These are phyloP conservation scores for Collybiopsis confluens DNA, from an alignment of 768 basidiomycete genomes.

Conservation along the genomic window DNA sequence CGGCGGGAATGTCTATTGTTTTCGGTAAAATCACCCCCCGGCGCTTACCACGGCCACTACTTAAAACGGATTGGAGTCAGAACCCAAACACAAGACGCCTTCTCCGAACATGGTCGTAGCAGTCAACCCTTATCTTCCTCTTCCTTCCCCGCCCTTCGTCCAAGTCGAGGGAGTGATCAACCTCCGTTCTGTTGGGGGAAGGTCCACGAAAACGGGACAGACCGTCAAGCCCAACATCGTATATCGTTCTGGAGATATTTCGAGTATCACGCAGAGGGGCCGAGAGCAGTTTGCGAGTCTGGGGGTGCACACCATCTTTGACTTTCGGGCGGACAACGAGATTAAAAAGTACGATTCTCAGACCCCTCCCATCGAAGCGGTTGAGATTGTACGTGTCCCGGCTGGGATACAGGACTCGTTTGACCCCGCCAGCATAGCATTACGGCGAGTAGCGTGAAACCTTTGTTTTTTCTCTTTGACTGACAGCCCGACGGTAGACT, in stretches of 20 bases:
- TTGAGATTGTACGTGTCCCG: conserved; percentile 26
- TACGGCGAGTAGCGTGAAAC: conserved; percentile 12
- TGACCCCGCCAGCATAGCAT: conserved; percentile 22
- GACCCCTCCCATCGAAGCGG: conserved; percentile 22
- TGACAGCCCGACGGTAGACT: conserved; percentile 17
- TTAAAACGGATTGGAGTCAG: too few species aligned
- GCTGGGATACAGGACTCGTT: conserved; percentile 22
- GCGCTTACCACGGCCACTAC: too few species aligned
- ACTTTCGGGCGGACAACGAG: conserved; percentile 34
- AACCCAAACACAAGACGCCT: too few species aligned
- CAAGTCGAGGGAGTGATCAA: conserved; percentile 35
- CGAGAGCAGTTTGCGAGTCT: conserved; percentile 27
- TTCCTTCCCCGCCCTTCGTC: conserved; percentile 31
- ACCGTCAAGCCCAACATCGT: conserved; percentile 25
- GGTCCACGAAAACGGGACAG: conserved; percentile 8
- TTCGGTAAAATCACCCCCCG: too few species aligned
- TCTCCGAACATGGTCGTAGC: background rate
- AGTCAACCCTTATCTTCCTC: background rate
- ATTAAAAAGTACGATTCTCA: conserved; percentile 26
- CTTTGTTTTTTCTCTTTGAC: background rate
- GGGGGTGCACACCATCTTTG: conserved; percentile 33
- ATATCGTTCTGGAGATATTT: conserved; percentile 37
- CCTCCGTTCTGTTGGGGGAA: conserved; percentile 30
- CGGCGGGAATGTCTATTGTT: too few species aligned
- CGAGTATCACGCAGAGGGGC: conserved; percentile 29